Conservation (phyloP, 164 flowering plant genomes). For the Euptelea pleiosperma region DNA sequence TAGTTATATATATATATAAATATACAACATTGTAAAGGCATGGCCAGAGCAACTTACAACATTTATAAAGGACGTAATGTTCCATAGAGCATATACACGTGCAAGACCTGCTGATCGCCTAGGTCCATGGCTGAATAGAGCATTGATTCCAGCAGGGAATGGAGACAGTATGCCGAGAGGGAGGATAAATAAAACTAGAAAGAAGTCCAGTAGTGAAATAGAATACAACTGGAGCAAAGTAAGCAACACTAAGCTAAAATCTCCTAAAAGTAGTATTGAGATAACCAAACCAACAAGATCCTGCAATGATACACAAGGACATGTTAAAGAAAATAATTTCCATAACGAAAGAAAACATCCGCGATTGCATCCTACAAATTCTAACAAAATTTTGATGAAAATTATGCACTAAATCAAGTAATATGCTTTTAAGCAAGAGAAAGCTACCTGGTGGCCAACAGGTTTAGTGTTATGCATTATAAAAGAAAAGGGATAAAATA, state of each 20-base stretch:
- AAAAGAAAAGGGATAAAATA: slow-evolving; percentile 66
- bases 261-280: slow-evolving; percentile 78
- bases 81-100: slow-evolving; percentile 93
- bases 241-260: slow-evolving; percentile 82
- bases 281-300: slow-evolving; percentile 93
- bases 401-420: neutral
- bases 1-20: too few species aligned
- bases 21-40: neutral
- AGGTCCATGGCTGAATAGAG: slow-evolving; percentile 89
- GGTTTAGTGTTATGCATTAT: slow-evolving; percentile 86
- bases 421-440: slow-evolving; percentile 2
- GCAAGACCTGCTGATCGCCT: slow-evolving; percentile 85
- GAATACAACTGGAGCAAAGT: slow-evolving; percentile 85
- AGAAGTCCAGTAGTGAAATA: slow-evolving; percentile 59
- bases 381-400: neutral
- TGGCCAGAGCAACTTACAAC: slow-evolving; percentile 57
- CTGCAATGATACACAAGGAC: slow-evolving; percentile 39
- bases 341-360: neutral
- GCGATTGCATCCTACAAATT: neutral
- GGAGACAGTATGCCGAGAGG: slow-evolving; percentile 83
- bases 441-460: slow-evolving; percentile 92
- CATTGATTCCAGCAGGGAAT: slow-evolving; percentile 93
- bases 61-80: slow-evolving; percentile 73
- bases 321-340: neutral
- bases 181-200: slow-evolving; percentile 63